Conservation (phyloP, 495 filamentous ascomycete species). For the Staphylotrichum longicolle region DNA sequence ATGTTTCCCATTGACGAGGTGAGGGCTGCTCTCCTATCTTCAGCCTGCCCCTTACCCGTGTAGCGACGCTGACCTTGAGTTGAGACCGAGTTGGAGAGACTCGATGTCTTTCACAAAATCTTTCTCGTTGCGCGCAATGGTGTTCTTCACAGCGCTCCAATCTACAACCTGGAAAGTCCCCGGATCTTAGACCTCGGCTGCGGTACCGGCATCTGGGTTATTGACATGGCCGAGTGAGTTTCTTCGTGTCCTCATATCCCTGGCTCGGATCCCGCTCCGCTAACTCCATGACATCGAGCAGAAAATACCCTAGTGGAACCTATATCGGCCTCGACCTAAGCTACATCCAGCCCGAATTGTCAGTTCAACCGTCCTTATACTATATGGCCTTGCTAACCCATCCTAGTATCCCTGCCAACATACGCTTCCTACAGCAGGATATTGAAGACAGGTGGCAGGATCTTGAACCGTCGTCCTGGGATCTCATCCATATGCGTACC, state of each 20-base stretch:
- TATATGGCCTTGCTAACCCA: conserved; percentile 7
- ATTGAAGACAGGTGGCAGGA: conserved; percentile 78
- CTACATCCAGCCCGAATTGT: conserved; percentile 75
- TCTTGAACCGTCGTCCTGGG: conserved; percentile 71
- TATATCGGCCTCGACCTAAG: conserved; percentile 59
- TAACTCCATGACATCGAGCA: conserved; percentile 4
- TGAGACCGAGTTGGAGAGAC: conserved; percentile 66
- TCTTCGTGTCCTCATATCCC: neutral
- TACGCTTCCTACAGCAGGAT: conserved; percentile 70
- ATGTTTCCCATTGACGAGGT: conserved; percentile 65
- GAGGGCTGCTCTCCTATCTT: conserved; percentile 9
- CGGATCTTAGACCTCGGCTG: conserved; percentile 80
- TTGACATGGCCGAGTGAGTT: conserved; percentile 78
- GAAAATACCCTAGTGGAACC: conserved; percentile 26
- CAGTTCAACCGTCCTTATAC: conserved; percentile 21
- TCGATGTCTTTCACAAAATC: conserved; percentile 77
- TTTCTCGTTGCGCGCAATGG: conserved; percentile 65
- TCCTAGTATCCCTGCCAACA: conserved; percentile 64
- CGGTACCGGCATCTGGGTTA: conserved; percentile 89
- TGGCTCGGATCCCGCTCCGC: neutral
- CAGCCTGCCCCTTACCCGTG: neutral
- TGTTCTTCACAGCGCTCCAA: conserved; percentile 54
- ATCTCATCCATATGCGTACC: conserved; percentile 82
- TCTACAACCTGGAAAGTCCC: conserved; percentile 36
- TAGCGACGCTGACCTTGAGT: conserved; percentile 1